These are phyloP conservation scores for Cucumis sativus DNA, from an alignment of 306 rosid species.

Conservation along the genomic window DNA sequence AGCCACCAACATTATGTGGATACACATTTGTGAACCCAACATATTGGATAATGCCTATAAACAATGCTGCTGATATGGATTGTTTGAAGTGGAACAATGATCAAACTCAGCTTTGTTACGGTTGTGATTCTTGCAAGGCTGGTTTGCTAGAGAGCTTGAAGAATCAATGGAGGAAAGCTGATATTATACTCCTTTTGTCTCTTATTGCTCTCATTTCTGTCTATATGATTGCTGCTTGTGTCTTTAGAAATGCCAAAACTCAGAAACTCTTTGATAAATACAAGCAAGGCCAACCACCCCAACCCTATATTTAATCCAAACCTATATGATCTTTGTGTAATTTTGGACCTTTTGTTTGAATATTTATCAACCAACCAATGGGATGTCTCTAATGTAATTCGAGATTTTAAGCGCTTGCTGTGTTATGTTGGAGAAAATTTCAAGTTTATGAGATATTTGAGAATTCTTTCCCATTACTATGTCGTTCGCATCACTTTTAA, in stretches of 20 bases:
- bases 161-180: conserved; percentile 4
- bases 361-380: too few relatives aligned
- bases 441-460: too few relatives aligned
- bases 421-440: too few relatives aligned
- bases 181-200: neutral
- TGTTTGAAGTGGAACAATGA: conserved; percentile 7
- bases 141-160: neutral
- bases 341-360: too few relatives aligned
- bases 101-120: neutral
- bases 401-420: too few relatives aligned
- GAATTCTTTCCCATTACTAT: too few relatives aligned
- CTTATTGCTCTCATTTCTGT: neutral
- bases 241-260: neutral
- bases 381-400: too few relatives aligned
- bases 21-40: conserved; percentile 8
- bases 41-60: conserved; percentile 1
- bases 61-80: neutral
- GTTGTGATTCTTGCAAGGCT: conserved; percentile 4
- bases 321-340: too few relatives aligned
- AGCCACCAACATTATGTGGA: neutral
- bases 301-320: neutral
- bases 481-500: too few relatives aligned
- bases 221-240: neutral
- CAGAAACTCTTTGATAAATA: neutral
- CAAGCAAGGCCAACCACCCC: neutral